Evolutionary conservation across 768 basidiomycete genomes (phyloP).

Genomic region (Strobilomyces dryophilus): DNA sequence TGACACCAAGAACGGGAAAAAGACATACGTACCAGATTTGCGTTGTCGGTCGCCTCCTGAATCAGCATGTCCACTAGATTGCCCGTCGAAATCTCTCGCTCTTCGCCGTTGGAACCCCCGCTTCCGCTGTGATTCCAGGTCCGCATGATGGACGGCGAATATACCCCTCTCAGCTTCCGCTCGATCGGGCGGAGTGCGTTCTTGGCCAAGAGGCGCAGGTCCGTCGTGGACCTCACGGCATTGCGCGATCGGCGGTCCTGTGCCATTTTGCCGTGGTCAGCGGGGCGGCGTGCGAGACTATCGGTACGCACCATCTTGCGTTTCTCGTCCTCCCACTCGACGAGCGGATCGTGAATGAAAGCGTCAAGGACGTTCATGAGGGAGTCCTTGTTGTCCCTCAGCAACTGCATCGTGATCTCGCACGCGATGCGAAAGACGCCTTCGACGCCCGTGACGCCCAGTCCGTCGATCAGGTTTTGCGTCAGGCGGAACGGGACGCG

Average conservation of each 20-base stretch:
- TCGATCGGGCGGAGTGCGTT: conserved; percentile 77
- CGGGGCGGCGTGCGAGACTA: neutral
- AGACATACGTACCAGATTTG: conserved; percentile 62
- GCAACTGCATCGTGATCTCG: conserved; percentile 82
- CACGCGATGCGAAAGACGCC: conserved; percentile 90
- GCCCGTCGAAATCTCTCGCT: conserved; percentile 60
- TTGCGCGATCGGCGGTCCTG: conserved; percentile 49
- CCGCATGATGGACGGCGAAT: conserved; percentile 44
- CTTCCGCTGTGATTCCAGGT: conserved; percentile 33
- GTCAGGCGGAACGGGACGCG: conserved; percentile 93
- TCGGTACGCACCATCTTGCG: conserved; percentile 48
- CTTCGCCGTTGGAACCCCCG: conserved; percentile 23
- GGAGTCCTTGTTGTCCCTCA: conserved; percentile 88
- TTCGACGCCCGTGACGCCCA: conserved; percentile 92
- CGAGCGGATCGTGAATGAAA: conserved; percentile 94
- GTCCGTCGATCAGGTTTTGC: conserved; percentile 86
- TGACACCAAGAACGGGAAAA: neutral
- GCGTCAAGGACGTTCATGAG: conserved; percentile 95
- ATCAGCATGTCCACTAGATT: conserved; percentile 91
- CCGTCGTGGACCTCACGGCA: conserved; percentile 45
- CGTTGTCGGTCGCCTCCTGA: conserved; percentile 73
- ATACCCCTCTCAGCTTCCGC: conserved; percentile 75
- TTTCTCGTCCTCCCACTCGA: conserved; percentile 90
- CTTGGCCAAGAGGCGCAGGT: conserved; percentile 66
- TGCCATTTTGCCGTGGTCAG: neutral